Evolutionary conservation across 768 basidiomycete genomes (phyloP).

Genomic region (Phanerochaete carnosa): DNA sequence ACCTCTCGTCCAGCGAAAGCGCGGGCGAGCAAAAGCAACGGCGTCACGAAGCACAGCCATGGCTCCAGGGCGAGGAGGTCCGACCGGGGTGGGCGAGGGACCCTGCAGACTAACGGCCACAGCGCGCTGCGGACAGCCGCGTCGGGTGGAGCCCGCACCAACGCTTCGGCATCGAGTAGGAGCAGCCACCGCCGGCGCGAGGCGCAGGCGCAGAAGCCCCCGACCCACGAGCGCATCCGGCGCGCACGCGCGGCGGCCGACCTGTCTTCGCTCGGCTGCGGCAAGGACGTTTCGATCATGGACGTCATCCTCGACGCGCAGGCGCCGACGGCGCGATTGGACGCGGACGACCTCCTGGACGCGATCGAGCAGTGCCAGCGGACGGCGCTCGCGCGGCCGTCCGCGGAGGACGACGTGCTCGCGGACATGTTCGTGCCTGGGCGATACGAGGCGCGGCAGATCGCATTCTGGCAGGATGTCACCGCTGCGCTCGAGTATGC

Average conservation of each 20-base stretch:
- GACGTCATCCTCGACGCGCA: slow-evolving; percentile 44
- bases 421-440: slow-evolving; percentile 30
- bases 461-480: slow-evolving; percentile 23
- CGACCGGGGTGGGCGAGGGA: background rate
- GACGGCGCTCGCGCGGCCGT: background rate
- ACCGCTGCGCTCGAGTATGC: slow-evolving; percentile 8
- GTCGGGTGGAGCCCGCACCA: no score
- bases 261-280: slow-evolving; percentile 18
- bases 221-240: slow-evolving; percentile 6
- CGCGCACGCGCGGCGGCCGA: slow-evolving; percentile 23
- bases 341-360: slow-evolving; percentile 29
- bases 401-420: slow-evolving; percentile 21
- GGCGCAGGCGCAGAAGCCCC: slow-evolving; percentile 8
- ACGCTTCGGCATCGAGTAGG: no score
- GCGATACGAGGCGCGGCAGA: slow-evolving; percentile 36
- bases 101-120: background rate
- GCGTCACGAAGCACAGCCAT: background rate
- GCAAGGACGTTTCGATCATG: slow-evolving; percentile 39
- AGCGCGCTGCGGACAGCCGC: background rate
- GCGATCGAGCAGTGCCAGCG: slow-evolving; percentile 23
- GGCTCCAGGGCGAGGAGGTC: background rate
- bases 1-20: background rate
- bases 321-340: slow-evolving; percentile 25
- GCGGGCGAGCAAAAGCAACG: background rate
- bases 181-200: slow-evolving; percentile 13